Evolutionary conservation across 2,329 filamentous ascomycete genomes (phyloP), one percentile per base, ranked within the genome.

Genomic region (Fusarium nodosum): DNA sequence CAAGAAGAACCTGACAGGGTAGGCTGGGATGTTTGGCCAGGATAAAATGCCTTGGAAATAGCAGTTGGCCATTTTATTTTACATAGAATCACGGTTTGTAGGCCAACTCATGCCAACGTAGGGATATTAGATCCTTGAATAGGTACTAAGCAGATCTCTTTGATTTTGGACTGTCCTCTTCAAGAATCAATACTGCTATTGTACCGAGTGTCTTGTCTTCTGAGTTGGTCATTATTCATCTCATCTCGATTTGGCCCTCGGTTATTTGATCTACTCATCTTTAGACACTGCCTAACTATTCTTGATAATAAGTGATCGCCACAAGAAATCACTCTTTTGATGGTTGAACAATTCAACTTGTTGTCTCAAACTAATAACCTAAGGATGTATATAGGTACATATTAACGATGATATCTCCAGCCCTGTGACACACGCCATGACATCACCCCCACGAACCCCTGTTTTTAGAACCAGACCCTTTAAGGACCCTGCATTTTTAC

Each of bases 1-100:
- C 68, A 84, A 80, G 78, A 75, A 69, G 65, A 86, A 87, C 66
- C 74, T 87, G 62, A 77, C 48, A 34, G 39, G 34, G 22, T 52
- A 52, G 15, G 11, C 20, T 22, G 22, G 16, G 48, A 28, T 28
- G n/a, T 18, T 28, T 15, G 8, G 24, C 10, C 28, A n/a, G 7
- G 55, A 30, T 20, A 20, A 18, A 20, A 34, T 38, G 11, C 20
- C 10, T 44, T 16, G n/a, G 28, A 34, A 20, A 26, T 15, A 26
- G 11, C 13, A 42, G 38, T 44, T 60, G 58, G 24, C 20, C 39
- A 30, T 30, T 30, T n/a, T 26, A 22, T 13, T 13, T 24, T 36
- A n/a, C 11, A 22, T 16, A 12, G 5, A 16, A 15, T 33, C 24
- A 28, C 7, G 12, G 52, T 11, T 12, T 20, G 7, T 16, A 42